These are phyloP conservation scores for Citrus mangshanensis DNA, from an alignment of 345 rosid species.

Conservation along the genomic window DNA sequence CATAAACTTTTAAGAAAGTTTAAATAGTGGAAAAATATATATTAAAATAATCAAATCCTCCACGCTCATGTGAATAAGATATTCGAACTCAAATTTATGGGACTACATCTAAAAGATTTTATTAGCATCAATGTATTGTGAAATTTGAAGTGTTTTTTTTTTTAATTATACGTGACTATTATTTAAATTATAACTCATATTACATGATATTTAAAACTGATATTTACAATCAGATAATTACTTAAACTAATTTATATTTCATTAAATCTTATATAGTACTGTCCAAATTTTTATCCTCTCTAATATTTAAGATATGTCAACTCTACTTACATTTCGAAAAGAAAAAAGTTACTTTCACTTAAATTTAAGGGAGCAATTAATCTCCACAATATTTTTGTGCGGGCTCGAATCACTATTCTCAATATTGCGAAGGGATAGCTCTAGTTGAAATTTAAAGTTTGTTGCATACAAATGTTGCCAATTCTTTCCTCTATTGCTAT, in stretches of 20 bases:
- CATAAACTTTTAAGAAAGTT: neutral
- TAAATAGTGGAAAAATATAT: too few species aligned
- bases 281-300: rapidly evolving
- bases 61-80: too few species aligned
- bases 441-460: too few species aligned
- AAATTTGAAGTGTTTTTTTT: too few species aligned
- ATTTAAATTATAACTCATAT: rapidly evolving
- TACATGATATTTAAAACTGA: rapidly evolving
- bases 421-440: rapidly evolving
- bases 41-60: too few species aligned
- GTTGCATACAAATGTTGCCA: too few species aligned
- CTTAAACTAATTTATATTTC: rapidly evolving
- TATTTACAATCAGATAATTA: too few species aligned
- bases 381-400: rapidly evolving
- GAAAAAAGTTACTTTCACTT: rapidly evolving
- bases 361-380: too few species aligned
- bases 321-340: rapidly evolving
- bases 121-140: too few species aligned
- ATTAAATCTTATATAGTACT: too few species aligned
- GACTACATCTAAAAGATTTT: too few species aligned
- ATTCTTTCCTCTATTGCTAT: neutral
- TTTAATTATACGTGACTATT: too few species aligned
- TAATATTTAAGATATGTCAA: rapidly evolving
- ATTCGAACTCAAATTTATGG: neutral
- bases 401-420: rapidly evolving